A percentile compares a stretch with the other conserved stretches of the same genome.
Conservation (phyloP, 2,329 filamentous ascomycete genomes). For the Fusarium secorum region DNA sequence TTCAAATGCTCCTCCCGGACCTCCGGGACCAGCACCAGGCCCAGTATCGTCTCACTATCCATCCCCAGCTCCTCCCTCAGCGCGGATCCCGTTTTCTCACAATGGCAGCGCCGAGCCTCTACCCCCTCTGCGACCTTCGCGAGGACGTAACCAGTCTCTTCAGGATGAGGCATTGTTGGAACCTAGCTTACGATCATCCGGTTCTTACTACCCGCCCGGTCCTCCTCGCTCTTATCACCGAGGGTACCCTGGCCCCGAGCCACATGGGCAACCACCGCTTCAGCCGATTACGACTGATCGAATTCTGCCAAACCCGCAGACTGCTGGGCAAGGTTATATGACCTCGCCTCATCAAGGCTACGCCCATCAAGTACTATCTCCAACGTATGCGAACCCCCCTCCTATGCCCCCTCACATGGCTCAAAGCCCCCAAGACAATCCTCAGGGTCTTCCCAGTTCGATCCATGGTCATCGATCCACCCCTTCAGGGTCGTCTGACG, state of each 20-base stretch:
- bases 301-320: conserved; percentile 48
- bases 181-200: conserved; percentile 42
- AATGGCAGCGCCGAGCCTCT: conserved; percentile 48
- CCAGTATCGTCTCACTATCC: conserved; percentile 39
- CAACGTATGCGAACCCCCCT: conserved; percentile 47
- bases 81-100: conserved; percentile 49
- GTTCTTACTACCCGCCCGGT: conserved; percentile 46
- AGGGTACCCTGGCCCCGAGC: conserved; percentile 44
- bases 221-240: conserved; percentile 45
- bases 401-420: conserved; percentile 44
- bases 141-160: conserved; percentile 47
- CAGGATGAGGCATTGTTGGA: conserved; percentile 48
- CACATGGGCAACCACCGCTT: conserved; percentile 40
- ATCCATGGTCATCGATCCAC: conserved; percentile 49
- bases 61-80: conserved; percentile 40
- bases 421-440: conserved; percentile 49
- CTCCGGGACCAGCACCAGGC: conserved; percentile 29
- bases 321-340: conserved; percentile 45
- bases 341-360: conserved; percentile 47
- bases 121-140: conserved; percentile 50
- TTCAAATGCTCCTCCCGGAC: conserved; percentile 22
- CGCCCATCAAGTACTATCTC: conserved; percentile 46
- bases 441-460: conserved; percentile 43
- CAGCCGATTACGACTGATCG: conserved; percentile 45
- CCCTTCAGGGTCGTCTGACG: conserved; percentile 50